Percentiles rank a stretch among this genome's conserved stretches.
These are phyloP conservation scores for Sporothrix curviconia DNA, from an alignment of 2,329 filamentous ascomycete species.

Conservation along the genomic window DNA sequence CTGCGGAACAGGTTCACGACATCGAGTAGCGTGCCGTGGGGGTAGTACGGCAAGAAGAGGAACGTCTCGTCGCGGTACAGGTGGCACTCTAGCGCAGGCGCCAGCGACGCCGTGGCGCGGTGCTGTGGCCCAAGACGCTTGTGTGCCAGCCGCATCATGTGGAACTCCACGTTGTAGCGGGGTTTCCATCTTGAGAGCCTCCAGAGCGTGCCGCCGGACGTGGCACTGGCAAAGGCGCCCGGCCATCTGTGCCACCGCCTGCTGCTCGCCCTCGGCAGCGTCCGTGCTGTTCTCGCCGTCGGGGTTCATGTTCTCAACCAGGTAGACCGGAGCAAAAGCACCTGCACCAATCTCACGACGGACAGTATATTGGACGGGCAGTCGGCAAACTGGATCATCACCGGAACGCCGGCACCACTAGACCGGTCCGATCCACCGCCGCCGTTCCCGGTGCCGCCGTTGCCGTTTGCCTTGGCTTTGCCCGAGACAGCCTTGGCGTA, in stretches of 20 bases:
- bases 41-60: slow-evolving; percentile 77
- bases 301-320: slow-evolving; percentile 66
- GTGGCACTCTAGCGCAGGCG: slow-evolving; percentile 83
- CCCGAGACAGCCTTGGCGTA: slow-evolving; percentile 64
- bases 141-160: slow-evolving; percentile 82
- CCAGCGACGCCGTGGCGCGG: slow-evolving; percentile 69
- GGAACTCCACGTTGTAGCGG: slow-evolving; percentile 87
- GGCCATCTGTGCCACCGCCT: slow-evolving; percentile 45
- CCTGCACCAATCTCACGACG: slow-evolving; percentile 85
- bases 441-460: slow-evolving; percentile 13
- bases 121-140: slow-evolving; percentile 64
- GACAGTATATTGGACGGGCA: slow-evolving; percentile 63
- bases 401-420: slow-evolving; percentile 50
- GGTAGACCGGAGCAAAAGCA: slow-evolving; percentile 91
- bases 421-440: slow-evolving; percentile 50
- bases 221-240: slow-evolving; percentile 50
- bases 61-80: slow-evolving; percentile 87
- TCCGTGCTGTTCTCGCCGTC: slow-evolving; percentile 33
- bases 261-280: slow-evolving; percentile 32
- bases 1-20: slow-evolving; percentile 79
- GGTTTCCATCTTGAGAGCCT: slow-evolving; percentile 92
- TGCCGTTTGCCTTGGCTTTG: slow-evolving; percentile 50
- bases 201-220: slow-evolving; percentile 51
- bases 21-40: slow-evolving; percentile 90
- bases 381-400: slow-evolving; percentile 62